Base-by-base conservation (phyloP, 2,329 filamentous ascomycete genomes). In the Penicillium frequentans region DNA sequence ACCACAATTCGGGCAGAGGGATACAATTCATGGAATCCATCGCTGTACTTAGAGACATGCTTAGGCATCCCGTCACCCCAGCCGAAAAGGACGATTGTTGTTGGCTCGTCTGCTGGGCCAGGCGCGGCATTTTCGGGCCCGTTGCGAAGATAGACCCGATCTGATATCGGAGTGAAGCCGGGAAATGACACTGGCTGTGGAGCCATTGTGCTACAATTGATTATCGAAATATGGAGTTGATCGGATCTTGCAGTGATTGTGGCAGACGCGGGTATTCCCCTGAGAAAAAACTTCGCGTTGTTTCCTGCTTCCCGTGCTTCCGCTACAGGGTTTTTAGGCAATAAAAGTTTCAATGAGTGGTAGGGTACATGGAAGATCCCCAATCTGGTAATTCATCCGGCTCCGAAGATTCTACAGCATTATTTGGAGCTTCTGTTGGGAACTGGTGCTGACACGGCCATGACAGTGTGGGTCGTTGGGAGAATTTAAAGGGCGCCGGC, bases 1-100 rank as follows among this genome's bases (percentile, higher is more conserved):
- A 84, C 75, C 29, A 86, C 71, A 55, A 84, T 80, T 39, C 76
- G 75, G 5, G 83, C 76, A 24, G 71, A 63, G 0, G 84, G 84
- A 63, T 77, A 86, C 0, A 85, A 77, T 13, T 69, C 64, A 42
- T 76, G 76, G 69, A 82, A 86, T 27, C 80, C 81, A 13, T 80
- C 76, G 14, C 79, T 74, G 63, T 85, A 86, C 67, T 86, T 86
- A 56, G 75, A 72, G 27, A 85, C 76, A 65, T 86, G 79, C 59
- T 81, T 82, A 2, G 83, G 79, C 13, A 73, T 70, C 23, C 80
- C 82, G 59, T 86, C 84, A 52, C 84, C 82, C 84, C 83, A 86
- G 64, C 82, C 79, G 67, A 80, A 86, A 57, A 86, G 75, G 46
- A 85, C 64, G 33, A 67, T 62, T 4, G 64, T 65, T 19, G 64